A percentile compares a stretch with the other conserved stretches of the same genome.
Conservation (phyloP, 331 rosid species). For the Saraca asoca region DNA sequence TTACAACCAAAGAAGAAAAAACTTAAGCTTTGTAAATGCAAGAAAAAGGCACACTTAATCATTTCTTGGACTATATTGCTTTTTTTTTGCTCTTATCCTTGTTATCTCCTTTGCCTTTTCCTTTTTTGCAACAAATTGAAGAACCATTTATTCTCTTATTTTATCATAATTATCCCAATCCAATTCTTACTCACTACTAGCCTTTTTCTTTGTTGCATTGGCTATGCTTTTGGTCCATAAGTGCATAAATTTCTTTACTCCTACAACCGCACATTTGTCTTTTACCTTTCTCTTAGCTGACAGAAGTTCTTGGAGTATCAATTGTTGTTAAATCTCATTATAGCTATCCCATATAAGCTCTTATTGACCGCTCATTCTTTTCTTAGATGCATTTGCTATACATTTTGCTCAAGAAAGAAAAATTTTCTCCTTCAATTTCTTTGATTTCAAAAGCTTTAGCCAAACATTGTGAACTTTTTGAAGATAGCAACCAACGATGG, state of each 20-base stretch:
- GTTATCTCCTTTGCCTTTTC: slow-evolving; percentile 52
- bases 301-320: slow-evolving; percentile 33
- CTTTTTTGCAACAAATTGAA: slow-evolving; percentile 47
- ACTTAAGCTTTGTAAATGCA: too few species aligned
- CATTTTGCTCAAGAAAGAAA: slow-evolving; percentile 57
- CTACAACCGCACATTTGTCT: slow-evolving; percentile 27
- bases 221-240: slow-evolving; percentile 54
- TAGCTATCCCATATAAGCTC: slow-evolving; percentile 54
- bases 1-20: too few species aligned
- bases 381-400: slow-evolving; percentile 73
- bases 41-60: too few species aligned
- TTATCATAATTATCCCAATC: slow-evolving; percentile 73
- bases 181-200: slow-evolving; percentile 55
- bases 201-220: slow-evolving; percentile 70
- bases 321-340: slow-evolving; percentile 37
- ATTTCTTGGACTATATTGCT: too few species aligned
- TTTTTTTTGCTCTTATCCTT: slow-evolving; percentile 52
- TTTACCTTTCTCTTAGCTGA: slow-evolving; percentile 39
- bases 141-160: slow-evolving; percentile 52
- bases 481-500: too few species aligned
- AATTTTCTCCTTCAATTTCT: slow-evolving; percentile 45
- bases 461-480: too few species aligned
- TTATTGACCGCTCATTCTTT: slow-evolving; percentile 60
- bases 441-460: slow-evolving; percentile 59
- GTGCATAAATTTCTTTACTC: slow-evolving; percentile 36